phyloP scores from a whole-genome alignment of 2,329 filamentous ascomycete genomes.

The Elsinoe ampelina region DNA sequence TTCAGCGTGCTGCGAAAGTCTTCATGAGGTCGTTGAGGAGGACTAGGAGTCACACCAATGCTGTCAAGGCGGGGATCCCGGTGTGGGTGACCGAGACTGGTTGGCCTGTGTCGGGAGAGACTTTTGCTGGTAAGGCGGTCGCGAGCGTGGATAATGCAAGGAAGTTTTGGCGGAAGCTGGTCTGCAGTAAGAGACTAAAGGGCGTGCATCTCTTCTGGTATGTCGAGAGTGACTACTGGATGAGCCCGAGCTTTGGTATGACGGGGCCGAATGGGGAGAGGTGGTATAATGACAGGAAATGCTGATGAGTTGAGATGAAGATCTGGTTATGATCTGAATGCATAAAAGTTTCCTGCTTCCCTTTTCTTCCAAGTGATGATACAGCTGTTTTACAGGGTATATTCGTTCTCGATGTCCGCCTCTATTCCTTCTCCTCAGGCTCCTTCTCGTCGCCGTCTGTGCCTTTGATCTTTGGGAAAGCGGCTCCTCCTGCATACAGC shows the following conservation, averaged over 20 bases:
- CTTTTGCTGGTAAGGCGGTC: conserved; percentile 48
- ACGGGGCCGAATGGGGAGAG: conserved; percentile 5
- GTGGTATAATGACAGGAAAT: conserved; percentile 1
- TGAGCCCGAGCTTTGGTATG: conserved; percentile 13
- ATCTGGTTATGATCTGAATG: neutral
- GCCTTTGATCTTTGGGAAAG: conserved; percentile 22
- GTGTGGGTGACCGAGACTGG: conserved; percentile 87
- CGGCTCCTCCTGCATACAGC: conserved; percentile 63
- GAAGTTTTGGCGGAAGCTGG: conserved; percentile 53
- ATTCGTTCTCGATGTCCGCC: neutral
- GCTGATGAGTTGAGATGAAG: neutral
- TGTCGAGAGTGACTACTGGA: conserved; percentile 10
- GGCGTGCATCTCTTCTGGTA: conserved; percentile 11
- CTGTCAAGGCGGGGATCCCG: conserved; percentile 54
- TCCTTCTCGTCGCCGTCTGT: conserved; percentile 25
- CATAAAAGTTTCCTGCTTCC: neutral
- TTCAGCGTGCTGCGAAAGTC: conserved; percentile 55
- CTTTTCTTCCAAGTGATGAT: neutral
- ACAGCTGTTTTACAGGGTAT: neutral
- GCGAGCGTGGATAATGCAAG: conserved; percentile 60
- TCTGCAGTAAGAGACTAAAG: conserved; percentile 10
- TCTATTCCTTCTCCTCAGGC: conserved; percentile 24
- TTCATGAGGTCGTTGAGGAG: conserved; percentile 55
- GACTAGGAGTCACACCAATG: conserved; percentile 42
- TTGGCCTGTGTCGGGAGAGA: conserved; percentile 66